Evolutionary conservation across 495 filamentous ascomycete genomes (phyloP).

Genomic region (Xylaria scruposa): DNA sequence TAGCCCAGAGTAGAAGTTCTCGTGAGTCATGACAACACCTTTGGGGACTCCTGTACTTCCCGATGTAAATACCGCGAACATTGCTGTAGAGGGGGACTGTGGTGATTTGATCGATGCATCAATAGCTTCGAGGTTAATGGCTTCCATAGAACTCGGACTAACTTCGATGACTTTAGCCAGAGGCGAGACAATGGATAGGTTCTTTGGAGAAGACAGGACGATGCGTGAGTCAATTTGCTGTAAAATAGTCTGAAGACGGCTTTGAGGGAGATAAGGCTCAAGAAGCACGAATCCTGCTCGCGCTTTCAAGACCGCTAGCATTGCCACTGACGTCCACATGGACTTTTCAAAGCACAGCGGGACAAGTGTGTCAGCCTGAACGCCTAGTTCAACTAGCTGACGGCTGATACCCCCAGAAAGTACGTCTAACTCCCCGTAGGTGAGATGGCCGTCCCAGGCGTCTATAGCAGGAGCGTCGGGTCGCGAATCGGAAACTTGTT

Average conservation of each 20-base stretch:
- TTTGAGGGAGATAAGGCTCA: not conserved
- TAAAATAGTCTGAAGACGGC: not conserved
- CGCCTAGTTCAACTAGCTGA: slow-evolving; percentile 30
- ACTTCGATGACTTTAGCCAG: too few relatives aligned
- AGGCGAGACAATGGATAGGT: too few relatives aligned
- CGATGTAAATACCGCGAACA: slow-evolving; percentile 14
- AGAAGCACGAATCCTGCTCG: not conserved
- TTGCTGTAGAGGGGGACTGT: not conserved
- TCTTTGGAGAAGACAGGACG: too few relatives aligned
- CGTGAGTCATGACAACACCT: not conserved
- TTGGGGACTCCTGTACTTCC: slow-evolving; percentile 26
- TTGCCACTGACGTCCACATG: not conserved
- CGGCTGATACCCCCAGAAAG: not conserved
- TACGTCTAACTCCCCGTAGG: not conserved
- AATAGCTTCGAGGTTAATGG: too few relatives aligned
- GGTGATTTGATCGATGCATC: not conserved
- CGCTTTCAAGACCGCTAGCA: not conserved
- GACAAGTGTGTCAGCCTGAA: not conserved
- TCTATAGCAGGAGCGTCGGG: not conserved
- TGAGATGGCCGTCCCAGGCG: not conserved
- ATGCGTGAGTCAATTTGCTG: too few relatives aligned
- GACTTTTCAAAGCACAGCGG: not conserved
- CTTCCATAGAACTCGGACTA: too few relatives aligned
- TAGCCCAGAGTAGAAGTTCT: too few relatives aligned
- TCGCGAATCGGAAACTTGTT: too few relatives aligned